Percentiles rank a stretch among this genome's conserved stretches.
phyloP scores from a whole-genome alignment of 106 monocot genomes.

The Narthecium ossifragum region DNA sequence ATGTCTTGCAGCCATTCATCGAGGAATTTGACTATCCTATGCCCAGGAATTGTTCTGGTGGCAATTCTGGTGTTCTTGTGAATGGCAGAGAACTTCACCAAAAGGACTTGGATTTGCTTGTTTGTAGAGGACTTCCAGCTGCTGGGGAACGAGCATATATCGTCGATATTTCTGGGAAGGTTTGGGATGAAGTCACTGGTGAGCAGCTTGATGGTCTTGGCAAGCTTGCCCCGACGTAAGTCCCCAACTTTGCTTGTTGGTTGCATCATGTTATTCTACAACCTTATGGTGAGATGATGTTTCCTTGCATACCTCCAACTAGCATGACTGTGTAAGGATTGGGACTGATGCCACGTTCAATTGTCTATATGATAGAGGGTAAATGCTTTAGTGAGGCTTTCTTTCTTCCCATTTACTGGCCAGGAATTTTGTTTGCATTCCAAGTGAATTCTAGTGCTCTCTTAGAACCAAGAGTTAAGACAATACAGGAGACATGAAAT shows the following conservation, averaged over 20 bases:
- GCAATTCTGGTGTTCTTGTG: slow-evolving; percentile 73
- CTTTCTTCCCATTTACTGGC: too few relatives aligned
- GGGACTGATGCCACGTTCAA: too few relatives aligned
- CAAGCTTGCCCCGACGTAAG: slow-evolving; percentile 97
- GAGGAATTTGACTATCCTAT: slow-evolving; percentile 93
- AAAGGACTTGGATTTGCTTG: slow-evolving; percentile 77
- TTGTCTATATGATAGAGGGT: too few relatives aligned
- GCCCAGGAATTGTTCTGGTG: slow-evolving; percentile 75
- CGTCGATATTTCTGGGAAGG: slow-evolving; percentile 81
- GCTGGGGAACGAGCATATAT: slow-evolving; percentile 45
- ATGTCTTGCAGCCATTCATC: slow-evolving; percentile 69
- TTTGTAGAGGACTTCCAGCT: slow-evolving; percentile 62
- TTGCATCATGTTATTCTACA: too few relatives aligned
- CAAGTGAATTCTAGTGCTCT: too few relatives aligned
- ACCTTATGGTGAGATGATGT: neutral
- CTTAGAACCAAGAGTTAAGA: too few relatives aligned
- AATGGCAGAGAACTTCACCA: slow-evolving; percentile 97
- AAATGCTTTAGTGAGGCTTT: too few relatives aligned
- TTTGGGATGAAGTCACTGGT: slow-evolving; percentile 75
- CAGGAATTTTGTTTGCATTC: too few relatives aligned
- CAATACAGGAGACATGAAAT: too few relatives aligned
- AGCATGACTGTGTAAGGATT: too few relatives aligned
- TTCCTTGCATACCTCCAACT: too few relatives aligned
- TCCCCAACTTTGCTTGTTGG: neutral
- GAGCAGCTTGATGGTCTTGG: slow-evolving; percentile 91